Evolutionary conservation across 345 rosid species (phyloP).

Genomic region (Eucalyptus tenuipes): DNA sequence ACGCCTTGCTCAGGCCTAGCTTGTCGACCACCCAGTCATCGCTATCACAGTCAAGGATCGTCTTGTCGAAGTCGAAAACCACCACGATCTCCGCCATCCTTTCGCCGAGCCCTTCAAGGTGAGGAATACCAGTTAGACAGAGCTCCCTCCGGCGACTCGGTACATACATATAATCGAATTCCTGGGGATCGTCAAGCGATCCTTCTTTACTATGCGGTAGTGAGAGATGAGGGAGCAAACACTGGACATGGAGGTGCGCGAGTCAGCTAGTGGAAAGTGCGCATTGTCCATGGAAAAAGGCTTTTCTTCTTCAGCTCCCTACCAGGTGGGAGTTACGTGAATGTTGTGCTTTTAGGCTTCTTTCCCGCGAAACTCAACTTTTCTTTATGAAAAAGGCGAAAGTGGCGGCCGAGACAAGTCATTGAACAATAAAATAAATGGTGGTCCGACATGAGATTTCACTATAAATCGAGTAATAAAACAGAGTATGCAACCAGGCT

Average conservation of each 20-base stretch:
- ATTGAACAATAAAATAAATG: background rate
- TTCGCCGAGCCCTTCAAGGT: background rate
- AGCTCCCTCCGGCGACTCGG: background rate
- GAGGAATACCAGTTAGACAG: background rate
- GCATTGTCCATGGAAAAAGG: background rate
- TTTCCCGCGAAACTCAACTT: background rate
- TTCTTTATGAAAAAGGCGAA: background rate
- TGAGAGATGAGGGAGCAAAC: background rate
- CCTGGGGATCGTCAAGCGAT: background rate
- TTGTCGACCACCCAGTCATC: constrained; percentile 79
- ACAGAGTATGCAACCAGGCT: accelerated
- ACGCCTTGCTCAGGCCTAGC: constrained; percentile 60
- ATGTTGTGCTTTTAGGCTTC: background rate
- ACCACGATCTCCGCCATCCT: constrained; percentile 37
- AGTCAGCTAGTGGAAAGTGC: background rate
- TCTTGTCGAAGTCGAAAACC: constrained; percentile 85
- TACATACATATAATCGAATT: background rate
- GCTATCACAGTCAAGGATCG: constrained; percentile 74
- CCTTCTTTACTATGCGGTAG: background rate
- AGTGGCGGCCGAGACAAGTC: background rate
- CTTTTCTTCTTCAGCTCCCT: background rate
- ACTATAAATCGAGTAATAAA: background rate
- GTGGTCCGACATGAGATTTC: background rate
- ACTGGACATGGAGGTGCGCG: background rate
- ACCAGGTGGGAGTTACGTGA: background rate